These are phyloP conservation scores for Nymphaea thermarum DNA, from an alignment of 164 flowering plant species.

Conservation along the genomic window DNA sequence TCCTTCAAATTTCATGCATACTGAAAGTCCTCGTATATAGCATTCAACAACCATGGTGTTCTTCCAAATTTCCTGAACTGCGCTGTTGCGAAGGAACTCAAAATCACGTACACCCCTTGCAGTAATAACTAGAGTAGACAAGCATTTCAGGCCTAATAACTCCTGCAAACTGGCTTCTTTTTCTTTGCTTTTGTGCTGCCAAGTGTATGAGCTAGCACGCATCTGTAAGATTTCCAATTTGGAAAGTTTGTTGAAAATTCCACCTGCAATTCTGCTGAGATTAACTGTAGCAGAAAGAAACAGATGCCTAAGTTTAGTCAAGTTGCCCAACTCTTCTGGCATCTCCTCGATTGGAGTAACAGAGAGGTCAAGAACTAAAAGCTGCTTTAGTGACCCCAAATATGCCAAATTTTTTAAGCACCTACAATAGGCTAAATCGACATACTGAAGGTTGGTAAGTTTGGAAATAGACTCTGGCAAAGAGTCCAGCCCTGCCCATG, in stretches of 20 bases:
- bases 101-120: neutral
- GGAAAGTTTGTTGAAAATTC: neutral
- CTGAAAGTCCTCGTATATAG: neutral
- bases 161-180: neutral
- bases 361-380: neutral
- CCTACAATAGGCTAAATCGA: neutral
- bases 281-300: neutral
- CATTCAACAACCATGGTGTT: neutral
- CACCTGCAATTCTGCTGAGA: neutral
- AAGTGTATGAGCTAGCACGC: neutral
- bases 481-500: neutral
- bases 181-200: neutral
- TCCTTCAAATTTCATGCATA: neutral
- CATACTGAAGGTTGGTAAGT: conserved; percentile 1
- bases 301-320: neutral
- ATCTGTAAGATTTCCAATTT: no score
- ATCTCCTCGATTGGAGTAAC: neutral
- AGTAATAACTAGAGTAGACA: neutral
- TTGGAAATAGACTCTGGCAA: conserved; percentile 7
- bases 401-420: conserved; percentile 1
- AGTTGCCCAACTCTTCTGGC: neutral
- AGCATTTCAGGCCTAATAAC: neutral
- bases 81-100: neutral
- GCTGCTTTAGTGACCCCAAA: neutral
- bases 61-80: neutral